These are phyloP conservation scores for Tulasnella calospora DNA, from an alignment of 768 basidiomycete genomes.

Conservation along the genomic window DNA sequence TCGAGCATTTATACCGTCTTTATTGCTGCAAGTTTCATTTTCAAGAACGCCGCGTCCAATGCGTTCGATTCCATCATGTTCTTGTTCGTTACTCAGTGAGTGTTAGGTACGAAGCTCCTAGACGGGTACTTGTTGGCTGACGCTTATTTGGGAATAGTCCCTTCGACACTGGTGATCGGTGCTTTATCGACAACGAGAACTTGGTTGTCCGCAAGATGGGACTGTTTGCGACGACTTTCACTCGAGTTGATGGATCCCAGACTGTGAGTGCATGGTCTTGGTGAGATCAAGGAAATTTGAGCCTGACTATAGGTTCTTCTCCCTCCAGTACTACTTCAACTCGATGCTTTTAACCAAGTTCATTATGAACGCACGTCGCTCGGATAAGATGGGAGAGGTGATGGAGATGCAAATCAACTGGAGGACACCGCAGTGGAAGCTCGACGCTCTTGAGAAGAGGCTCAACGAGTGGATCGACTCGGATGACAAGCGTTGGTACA, in stretches of 20 bases:
- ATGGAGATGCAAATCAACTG: conserved; percentile 68
- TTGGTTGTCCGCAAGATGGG: conserved; percentile 76
- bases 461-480: conserved; percentile 72
- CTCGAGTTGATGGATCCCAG: conserved; percentile 40
- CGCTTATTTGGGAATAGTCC: conserved; percentile 43
- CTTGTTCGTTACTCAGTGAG: conserved; percentile 76
- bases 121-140: not conserved
- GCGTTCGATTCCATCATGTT: conserved; percentile 81
- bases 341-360: conserved; percentile 70
- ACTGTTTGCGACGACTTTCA: conserved; percentile 71
- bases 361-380: conserved; percentile 70
- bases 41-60: conserved; percentile 65
- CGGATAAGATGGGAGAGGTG: conserved; percentile 68
- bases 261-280: not conserved
- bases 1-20: conserved; percentile 60
- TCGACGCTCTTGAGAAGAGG: conserved; percentile 61
- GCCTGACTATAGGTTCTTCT: not conserved
- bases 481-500: conserved; percentile 76
- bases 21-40: conserved; percentile 74
- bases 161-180: conserved; percentile 78
- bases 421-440: conserved; percentile 65
- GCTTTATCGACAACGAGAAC: conserved; percentile 68
- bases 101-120: conserved; percentile 21
- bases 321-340: conserved; percentile 64
- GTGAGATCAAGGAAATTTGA: not conserved